Percentiles rank a stretch among this genome's conserved stretches.
Evolutionary conservation across 129 eudicot species (phyloP).

Genomic region (Pseudognaphalium luteoalbum): DNA sequence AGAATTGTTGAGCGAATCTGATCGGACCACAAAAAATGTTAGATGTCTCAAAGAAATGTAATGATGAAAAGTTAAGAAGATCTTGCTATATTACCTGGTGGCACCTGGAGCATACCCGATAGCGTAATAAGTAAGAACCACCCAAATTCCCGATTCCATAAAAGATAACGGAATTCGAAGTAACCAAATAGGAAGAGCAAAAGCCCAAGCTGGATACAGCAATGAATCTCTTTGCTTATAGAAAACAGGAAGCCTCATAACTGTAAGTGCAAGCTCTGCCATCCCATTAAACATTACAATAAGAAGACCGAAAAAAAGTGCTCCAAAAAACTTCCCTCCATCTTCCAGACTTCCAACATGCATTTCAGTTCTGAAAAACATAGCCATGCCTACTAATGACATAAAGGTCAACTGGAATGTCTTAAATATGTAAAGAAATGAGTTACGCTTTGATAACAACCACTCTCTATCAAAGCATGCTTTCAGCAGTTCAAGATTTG

Average conservation of each 20-base stretch:
- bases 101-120: constrained; percentile 35
- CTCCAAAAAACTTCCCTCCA: constrained; percentile 38
- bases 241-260: constrained; percentile 37
- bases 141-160: constrained; percentile 43
- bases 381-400: constrained; percentile 40
- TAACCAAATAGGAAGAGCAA: constrained; percentile 41
- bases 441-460: constrained; percentile 41
- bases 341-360: constrained; percentile 39
- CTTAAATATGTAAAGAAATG: constrained; percentile 35
- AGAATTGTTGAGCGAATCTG: constrained; percentile 35
- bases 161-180: constrained; percentile 36
- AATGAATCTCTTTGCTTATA: constrained; percentile 41
- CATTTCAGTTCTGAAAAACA: constrained; percentile 46
- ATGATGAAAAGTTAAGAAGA: neutral
- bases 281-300: constrained; percentile 43
- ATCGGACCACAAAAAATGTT: constrained; percentile 2
- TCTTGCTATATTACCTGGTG: constrained; percentile 26
- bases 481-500: constrained; percentile 29
- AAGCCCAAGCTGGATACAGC: constrained; percentile 40
- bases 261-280: constrained; percentile 40
- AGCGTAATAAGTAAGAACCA: constrained; percentile 38
- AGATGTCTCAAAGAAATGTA: neutral
- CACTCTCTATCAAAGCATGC: constrained; percentile 37
- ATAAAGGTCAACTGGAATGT: constrained; percentile 40
- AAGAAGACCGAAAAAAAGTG: constrained; percentile 39